These are phyloP conservation scores for Solanum lignicaule DNA, from an alignment of 257 asterid genomes.

Conservation along the genomic window DNA sequence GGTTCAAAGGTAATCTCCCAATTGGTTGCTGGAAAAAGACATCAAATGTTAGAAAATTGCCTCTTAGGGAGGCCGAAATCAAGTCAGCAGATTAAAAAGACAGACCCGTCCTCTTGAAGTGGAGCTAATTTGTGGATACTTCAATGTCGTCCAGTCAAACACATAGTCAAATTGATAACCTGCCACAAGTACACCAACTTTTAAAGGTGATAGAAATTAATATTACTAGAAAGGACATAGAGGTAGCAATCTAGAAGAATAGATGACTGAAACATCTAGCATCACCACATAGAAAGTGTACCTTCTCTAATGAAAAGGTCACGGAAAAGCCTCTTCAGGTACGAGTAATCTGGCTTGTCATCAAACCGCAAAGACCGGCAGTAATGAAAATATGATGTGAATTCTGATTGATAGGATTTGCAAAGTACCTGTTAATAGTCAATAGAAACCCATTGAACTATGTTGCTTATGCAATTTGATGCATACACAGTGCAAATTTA, in stretches of 20 bases:
- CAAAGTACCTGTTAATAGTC: conserved; percentile 59
- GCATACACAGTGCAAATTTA: not conserved
- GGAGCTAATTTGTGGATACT: conserved; percentile 73
- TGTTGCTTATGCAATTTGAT: not conserved
- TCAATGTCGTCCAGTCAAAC: conserved; percentile 90
- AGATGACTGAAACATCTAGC: not conserved
- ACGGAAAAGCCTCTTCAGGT: conserved; percentile 75
- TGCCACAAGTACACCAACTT: conserved; percentile 9
- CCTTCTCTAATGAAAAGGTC: conserved; percentile 88
- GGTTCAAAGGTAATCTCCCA: conserved; percentile 45
- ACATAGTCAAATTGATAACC: conserved; percentile 82
- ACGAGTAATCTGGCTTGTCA: conserved; percentile 85
- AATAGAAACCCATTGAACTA: not conserved
- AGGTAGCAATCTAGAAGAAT: not conserved
- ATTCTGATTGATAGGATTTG: conserved; percentile 79
- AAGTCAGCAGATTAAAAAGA: not conserved
- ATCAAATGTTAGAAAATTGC: not conserved
- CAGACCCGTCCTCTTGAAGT: conserved; percentile 51
- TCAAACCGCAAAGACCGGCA: conserved; percentile 87
- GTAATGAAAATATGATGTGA: conserved; percentile 77
- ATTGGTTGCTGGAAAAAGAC: conserved; percentile 37
- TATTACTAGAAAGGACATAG: not conserved
- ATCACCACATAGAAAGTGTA: not conserved
- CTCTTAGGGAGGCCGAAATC: not conserved
- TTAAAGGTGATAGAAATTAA: not conserved